Evolutionary conservation across 257 asterid genomes (phyloP).

Genomic region (Primulina eburnea): DNA sequence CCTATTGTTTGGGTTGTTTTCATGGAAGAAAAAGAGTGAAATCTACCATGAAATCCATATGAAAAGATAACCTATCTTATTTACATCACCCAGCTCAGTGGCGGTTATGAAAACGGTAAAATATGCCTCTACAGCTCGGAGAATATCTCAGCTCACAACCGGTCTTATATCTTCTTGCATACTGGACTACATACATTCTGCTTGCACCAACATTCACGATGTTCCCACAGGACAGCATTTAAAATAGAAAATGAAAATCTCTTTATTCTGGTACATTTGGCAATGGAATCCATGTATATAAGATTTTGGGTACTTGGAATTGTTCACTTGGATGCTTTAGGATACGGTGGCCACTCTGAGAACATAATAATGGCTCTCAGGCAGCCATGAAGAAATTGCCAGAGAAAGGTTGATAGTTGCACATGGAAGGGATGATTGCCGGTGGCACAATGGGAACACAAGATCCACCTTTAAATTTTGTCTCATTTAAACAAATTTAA

Average conservation of each 20-base stretch:
- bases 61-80: background rate
- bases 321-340: background rate
- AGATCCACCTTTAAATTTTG: background rate
- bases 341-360: background rate
- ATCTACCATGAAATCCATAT: background rate
- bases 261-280: background rate
- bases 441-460: background rate
- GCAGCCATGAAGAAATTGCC: constrained; percentile 3
- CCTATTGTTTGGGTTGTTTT: background rate
- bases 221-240: background rate
- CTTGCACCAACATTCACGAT: background rate
- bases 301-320: background rate
- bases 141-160: background rate
- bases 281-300: background rate
- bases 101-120: background rate
- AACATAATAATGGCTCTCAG: background rate
- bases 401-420: background rate
- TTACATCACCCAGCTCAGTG: background rate
- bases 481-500: constrained; percentile 11
- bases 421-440: background rate
- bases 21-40: background rate
- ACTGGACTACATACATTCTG: background rate
- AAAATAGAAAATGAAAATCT: constrained; percentile 6
- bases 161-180: background rate
- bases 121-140: background rate